These are phyloP conservation scores for Acmispon strigosus DNA, from an alignment of 306 rosid species.

Conservation along the genomic window DNA sequence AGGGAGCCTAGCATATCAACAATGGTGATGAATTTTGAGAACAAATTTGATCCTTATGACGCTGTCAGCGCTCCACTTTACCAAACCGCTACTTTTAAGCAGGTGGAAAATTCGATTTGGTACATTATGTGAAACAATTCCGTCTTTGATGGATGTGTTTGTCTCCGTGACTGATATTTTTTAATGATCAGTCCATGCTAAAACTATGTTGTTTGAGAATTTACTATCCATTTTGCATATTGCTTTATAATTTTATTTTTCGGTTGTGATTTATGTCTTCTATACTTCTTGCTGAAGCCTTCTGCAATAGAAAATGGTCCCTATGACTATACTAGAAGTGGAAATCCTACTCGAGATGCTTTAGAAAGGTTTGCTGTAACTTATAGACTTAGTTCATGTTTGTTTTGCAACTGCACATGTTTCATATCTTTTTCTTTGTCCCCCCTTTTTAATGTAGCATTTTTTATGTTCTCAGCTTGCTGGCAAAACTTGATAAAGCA, in stretches of 20 bases:
- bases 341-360: slow-evolving; percentile 88
- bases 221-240: neutral
- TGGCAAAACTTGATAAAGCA: slow-evolving; percentile 86
- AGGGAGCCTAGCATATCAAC: slow-evolving; percentile 70
- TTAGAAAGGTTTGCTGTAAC: slow-evolving; percentile 77
- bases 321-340: slow-evolving; percentile 89
- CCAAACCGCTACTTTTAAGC: slow-evolving; percentile 96
- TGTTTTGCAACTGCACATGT: neutral
- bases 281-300: slow-evolving; percentile 51
- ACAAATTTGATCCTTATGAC: slow-evolving; percentile 68
- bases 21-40: slow-evolving; percentile 67
- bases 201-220: neutral
- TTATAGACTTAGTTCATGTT: neutral
- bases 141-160: too few species aligned
- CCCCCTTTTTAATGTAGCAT: slow-evolving; percentile 8
- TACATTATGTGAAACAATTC: neutral
- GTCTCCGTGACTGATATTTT: too few species aligned
- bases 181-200: too few species aligned
- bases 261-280: neutral
- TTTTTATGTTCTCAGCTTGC: slow-evolving; percentile 45
- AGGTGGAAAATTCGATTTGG: slow-evolving; percentile 51
- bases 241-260: neutral
- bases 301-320: slow-evolving; percentile 80
- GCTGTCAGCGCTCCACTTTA: slow-evolving; percentile 74
- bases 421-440: slow-evolving; percentile 12